Evolutionary conservation across 2,329 filamentous ascomycete genomes (phyloP).

Genomic region (Penicillium janthinellum): DNA sequence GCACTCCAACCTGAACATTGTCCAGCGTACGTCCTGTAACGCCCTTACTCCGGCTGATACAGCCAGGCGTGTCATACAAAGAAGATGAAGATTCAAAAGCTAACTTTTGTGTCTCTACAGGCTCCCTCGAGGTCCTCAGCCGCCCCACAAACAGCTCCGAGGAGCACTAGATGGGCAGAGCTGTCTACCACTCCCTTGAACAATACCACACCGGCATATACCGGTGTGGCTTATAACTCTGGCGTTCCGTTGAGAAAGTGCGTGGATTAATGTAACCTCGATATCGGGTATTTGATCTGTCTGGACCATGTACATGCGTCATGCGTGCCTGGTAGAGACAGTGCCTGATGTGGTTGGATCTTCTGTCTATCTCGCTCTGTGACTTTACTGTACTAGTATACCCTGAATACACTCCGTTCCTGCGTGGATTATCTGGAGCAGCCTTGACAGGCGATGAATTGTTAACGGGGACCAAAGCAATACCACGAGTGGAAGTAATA

Average conservation of each 20-base stretch:
- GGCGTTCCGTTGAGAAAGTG: slow-evolving; percentile 7
- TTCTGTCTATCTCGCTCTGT: slow-evolving; percentile 17
- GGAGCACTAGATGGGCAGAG: slow-evolving; percentile 7
- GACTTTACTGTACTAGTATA: slow-evolving; percentile 34
- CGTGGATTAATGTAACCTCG: neutral
- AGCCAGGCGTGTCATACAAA: neutral
- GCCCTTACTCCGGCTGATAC: too few species aligned
- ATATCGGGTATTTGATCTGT: neutral
- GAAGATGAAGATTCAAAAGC: neutral
- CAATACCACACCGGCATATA: neutral
- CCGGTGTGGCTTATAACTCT: neutral
- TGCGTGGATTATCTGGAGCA: neutral
- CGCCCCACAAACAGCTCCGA: slow-evolving; percentile 24
- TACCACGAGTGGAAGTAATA: neutral
- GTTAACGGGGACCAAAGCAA: neutral
- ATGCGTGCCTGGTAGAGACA: neutral
- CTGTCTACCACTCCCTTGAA: neutral
- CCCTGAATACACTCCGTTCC: slow-evolving; percentile 30
- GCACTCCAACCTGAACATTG: slow-evolving; percentile 63
- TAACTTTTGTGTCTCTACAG: slow-evolving; percentile 18
- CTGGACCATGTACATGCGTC: neutral
- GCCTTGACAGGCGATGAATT: neutral
- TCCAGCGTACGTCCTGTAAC: slow-evolving; percentile 68
- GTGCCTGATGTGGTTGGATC: neutral
- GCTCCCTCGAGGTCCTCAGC: slow-evolving; percentile 38